phyloP scores from a whole-genome alignment of 768 basidiomycete genomes.

The Amyloporia xantha region DNA sequence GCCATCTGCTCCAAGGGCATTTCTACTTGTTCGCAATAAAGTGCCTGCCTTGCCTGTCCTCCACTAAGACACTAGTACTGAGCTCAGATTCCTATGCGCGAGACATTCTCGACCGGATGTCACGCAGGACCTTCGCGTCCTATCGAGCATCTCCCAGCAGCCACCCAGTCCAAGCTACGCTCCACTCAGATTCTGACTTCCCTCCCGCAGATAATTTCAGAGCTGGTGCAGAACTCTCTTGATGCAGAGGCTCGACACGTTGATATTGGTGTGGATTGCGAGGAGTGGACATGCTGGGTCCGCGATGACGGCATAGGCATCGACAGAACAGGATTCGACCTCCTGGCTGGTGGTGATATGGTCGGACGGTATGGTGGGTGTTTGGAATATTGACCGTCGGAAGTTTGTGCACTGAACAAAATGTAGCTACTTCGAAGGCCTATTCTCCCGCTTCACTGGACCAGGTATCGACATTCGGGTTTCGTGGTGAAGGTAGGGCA shows the following conservation, averaged over 20 bases:
- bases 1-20: too few species aligned
- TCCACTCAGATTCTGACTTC: constrained; percentile 84
- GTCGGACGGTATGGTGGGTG: constrained; percentile 63
- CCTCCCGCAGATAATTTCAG: constrained; percentile 69
- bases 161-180: constrained; percentile 67
- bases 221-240: constrained; percentile 85
- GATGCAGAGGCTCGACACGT: constrained; percentile 72
- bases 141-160: constrained; percentile 36
- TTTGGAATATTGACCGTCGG: not conserved
- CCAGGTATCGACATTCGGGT: constrained; percentile 68
- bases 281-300: constrained; percentile 80
- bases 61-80: too few species aligned
- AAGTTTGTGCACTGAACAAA: not conserved
- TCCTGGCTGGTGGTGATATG: constrained; percentile 45
- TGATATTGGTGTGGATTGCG: constrained; percentile 66
- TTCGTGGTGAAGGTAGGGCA: constrained; percentile 81
- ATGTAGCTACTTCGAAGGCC: constrained; percentile 66
- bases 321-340: constrained; percentile 45
- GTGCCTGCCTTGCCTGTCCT: too few species aligned
- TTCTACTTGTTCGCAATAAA: too few species aligned
- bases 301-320: constrained; percentile 84
- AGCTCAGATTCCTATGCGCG: too few species aligned
- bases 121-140: too few species aligned
- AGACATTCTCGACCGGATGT: too few species aligned
- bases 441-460: constrained; percentile 46